Conservation (phyloP, 192 early-diverging fungal species). For the Coemansia sp. region DNA sequence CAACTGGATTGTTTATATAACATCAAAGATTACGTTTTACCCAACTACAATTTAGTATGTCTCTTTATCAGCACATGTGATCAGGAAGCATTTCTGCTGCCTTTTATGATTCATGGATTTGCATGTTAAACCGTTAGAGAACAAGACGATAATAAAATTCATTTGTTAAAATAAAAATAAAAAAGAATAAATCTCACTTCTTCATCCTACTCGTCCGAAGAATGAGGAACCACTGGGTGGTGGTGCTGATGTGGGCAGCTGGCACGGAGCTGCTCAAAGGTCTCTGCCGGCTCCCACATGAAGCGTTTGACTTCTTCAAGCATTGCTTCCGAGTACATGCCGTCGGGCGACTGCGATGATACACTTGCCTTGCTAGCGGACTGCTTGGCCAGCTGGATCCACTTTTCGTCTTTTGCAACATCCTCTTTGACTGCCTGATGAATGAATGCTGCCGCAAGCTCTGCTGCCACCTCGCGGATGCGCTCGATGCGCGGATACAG, state of each 20-base stretch:
- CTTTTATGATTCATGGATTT: too few species aligned
- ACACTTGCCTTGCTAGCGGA: neutral
- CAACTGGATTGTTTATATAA: too few species aligned
- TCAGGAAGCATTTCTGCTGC: too few species aligned
- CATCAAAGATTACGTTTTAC: too few species aligned
- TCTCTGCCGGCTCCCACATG: conserved; percentile 29
- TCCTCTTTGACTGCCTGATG: conserved; percentile 56
- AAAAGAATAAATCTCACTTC: neutral
- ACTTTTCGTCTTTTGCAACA: conserved; percentile 43
- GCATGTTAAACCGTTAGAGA: too few species aligned
- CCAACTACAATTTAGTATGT: too few species aligned
- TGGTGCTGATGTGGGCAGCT: conserved; percentile 22
- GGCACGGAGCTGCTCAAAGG: conserved; percentile 22
- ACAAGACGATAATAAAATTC: too few species aligned
- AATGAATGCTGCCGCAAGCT: conserved; percentile 75
- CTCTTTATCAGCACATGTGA: too few species aligned
- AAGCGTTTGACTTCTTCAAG: conserved; percentile 11
- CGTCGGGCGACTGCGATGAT: conserved; percentile 8
- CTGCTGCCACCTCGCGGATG: conserved; percentile 74
- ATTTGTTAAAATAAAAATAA: too few species aligned
- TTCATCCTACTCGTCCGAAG: neutral
- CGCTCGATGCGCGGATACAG: conserved; percentile 57
- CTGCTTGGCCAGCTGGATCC: conserved; percentile 30
- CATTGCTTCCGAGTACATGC: conserved; percentile 7
- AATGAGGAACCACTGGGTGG: conserved; percentile 10